phyloP scores from a whole-genome alignment of 805 yeast species.

The Metschnikowia shivogae region DNA sequence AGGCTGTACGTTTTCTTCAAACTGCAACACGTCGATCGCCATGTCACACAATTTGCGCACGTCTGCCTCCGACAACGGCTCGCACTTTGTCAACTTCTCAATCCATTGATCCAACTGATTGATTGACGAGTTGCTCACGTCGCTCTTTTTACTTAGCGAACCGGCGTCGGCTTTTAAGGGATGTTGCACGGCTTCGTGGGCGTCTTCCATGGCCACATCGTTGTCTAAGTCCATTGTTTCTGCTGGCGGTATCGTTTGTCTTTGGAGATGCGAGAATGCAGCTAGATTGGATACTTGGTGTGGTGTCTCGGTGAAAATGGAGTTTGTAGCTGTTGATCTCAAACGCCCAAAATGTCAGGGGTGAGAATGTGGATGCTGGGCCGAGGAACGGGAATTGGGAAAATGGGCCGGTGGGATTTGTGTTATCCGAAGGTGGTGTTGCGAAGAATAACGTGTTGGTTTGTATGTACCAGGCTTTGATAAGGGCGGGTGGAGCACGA shows the following conservation, averaged over 20 bases:
- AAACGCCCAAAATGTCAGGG: slow-evolving; percentile 3
- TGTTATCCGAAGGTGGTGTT: background rate
- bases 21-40: slow-evolving; percentile 88
- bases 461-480: slow-evolving; percentile 1
- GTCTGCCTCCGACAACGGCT: slow-evolving; percentile 75
- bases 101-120: slow-evolving; percentile 86
- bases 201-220: slow-evolving; percentile 85
- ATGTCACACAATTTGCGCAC: slow-evolving; percentile 77
- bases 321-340: background rate
- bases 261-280: background rate
- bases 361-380: slow-evolving; percentile 1
- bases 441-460: background rate
- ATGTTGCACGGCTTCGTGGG: slow-evolving; percentile 44
- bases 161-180: slow-evolving; percentile 27
- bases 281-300: background rate
- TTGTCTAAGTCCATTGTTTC: slow-evolving; percentile 67
- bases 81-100: slow-evolving; percentile 71
- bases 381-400: background rate
- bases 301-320: background rate
- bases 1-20: slow-evolving; percentile 93
- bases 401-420: background rate
- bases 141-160: slow-evolving; percentile 33
- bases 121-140: slow-evolving; percentile 37
- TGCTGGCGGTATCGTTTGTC: background rate
- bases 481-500: background rate